Evolutionary conservation across 2,329 filamentous ascomycete genomes (phyloP).

Genomic region (Lachnellula occidentalis): DNA sequence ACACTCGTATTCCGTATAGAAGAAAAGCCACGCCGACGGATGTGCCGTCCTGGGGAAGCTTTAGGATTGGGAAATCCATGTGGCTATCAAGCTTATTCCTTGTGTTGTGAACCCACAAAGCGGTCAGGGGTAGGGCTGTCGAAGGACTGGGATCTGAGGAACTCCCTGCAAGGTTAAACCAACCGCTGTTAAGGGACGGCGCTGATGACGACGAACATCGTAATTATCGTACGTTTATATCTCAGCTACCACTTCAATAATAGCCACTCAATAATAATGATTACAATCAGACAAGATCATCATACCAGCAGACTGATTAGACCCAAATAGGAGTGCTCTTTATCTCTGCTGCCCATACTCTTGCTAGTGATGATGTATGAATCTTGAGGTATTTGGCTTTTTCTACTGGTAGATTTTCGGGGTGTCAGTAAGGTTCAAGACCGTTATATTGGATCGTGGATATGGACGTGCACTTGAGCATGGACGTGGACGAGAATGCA

Average conservation of each 20-base stretch:
- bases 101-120: conserved; percentile 6
- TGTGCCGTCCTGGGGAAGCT: conserved; percentile 7
- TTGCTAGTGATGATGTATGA: background rate
- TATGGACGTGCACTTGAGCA: background rate
- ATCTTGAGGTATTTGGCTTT: background rate
- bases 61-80: conserved; percentile 7
- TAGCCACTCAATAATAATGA: background rate
- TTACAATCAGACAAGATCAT: background rate
- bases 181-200: conserved; percentile 13
- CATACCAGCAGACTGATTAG: background rate
- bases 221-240: background rate
- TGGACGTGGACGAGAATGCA: background rate
- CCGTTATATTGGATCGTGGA: too few relatives aligned
- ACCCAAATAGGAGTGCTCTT: too few relatives aligned
- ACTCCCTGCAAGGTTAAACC: conserved; percentile 17
- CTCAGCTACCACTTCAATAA: background rate
- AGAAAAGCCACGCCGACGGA: background rate
- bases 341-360: too few relatives aligned
- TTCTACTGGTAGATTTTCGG: background rate
- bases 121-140: conserved; percentile 1
- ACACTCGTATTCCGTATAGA: background rate
- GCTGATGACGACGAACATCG: conserved; percentile 14
- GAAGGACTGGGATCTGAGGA: conserved; percentile 8
- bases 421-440: background rate
- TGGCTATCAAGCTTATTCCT: conserved; percentile 22